A percentile compares a stretch with the other conserved stretches of the same genome.
Evolutionary conservation across 352 stramenopile genomes (phyloP).

Genomic region (Plasmopara halstedii): DNA sequence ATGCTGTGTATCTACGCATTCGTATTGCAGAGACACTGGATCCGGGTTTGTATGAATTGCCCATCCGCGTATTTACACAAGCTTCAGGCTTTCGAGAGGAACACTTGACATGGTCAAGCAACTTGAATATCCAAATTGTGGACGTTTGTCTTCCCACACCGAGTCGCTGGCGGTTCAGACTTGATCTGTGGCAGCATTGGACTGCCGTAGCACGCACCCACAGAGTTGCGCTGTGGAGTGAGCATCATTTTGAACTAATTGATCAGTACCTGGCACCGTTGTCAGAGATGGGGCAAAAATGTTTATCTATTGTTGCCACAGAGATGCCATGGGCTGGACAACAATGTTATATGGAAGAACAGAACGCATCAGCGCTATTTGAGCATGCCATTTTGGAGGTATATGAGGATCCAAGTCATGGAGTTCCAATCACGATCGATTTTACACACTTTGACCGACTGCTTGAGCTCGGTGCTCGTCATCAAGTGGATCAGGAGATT

Average conservation of each 20-base stretch:
- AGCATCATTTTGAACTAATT: conserved; percentile 60
- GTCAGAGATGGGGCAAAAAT: conserved; percentile 63
- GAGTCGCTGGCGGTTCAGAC: conserved; percentile 46
- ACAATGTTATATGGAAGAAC: conserved; percentile 65
- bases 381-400: conserved; percentile 61
- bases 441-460: conserved; percentile 69
- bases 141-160: conserved; percentile 42
- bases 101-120: conserved; percentile 55
- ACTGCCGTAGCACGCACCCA: conserved; percentile 52
- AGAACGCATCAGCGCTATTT: conserved; percentile 59
- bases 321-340: conserved; percentile 75
- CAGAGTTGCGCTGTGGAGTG: conserved; percentile 46
- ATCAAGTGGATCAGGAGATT: conserved; percentile 59
- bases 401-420: conserved; percentile 36
- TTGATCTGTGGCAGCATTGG: conserved; percentile 76
- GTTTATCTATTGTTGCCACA: conserved; percentile 57
- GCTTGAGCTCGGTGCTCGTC: conserved; percentile 33
- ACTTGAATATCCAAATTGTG: conserved; percentile 41
- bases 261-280: conserved; percentile 53
- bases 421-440: conserved; percentile 37
- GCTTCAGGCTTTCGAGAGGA: conserved; percentile 55
- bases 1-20: conserved; percentile 54
- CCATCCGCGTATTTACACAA: conserved; percentile 59
- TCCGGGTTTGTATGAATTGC: conserved; percentile 54
- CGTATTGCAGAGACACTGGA: conserved; percentile 27